Conservation (phyloP, 768 basidiomycete species). For the Suillus plorans region DNA sequence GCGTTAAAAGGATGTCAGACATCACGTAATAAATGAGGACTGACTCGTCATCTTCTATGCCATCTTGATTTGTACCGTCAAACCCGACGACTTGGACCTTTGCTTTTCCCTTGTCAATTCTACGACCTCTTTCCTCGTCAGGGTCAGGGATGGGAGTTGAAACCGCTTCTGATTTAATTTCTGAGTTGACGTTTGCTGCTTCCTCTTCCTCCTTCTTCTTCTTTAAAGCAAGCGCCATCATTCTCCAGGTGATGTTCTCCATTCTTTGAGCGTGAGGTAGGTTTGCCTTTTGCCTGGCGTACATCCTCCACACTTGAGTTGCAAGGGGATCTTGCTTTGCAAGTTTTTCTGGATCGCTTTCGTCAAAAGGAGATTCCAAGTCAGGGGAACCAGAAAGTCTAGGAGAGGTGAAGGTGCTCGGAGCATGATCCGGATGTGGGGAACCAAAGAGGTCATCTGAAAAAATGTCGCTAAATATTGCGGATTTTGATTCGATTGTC, state of each 20-base stretch:
- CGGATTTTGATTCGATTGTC: constrained; percentile 53
- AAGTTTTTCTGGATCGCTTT: constrained; percentile 60
- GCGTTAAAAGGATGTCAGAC: constrained; percentile 20
- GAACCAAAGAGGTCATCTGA: constrained; percentile 61
- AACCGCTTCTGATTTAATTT: constrained; percentile 24
- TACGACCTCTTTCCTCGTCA: constrained; percentile 62
- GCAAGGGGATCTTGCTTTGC: constrained; percentile 89
- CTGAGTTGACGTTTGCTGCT: constrained; percentile 22
- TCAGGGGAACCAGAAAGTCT: constrained; percentile 69
- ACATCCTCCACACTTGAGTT: constrained; percentile 97
- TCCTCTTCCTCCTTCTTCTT: constrained; percentile 81
- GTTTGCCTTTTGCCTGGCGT: constrained; percentile 83
- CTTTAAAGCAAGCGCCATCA: constrained; percentile 95
- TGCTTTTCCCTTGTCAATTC: constrained; percentile 79
- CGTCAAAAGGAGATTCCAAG: constrained; percentile 45
- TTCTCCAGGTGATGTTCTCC: constrained; percentile 98
- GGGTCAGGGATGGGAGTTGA: constrained; percentile 14
- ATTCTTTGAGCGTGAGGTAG: constrained; percentile 92
- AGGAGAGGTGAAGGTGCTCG: constrained; percentile 65
- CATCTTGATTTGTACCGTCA: constrained; percentile 72
- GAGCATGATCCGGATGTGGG: constrained; percentile 28
- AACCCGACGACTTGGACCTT: constrained; percentile 80
- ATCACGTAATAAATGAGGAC: constrained; percentile 34
- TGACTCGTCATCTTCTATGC: constrained; percentile 72
- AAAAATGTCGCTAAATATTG: constrained; percentile 69